These are phyloP conservation scores for Phycomyces nitens DNA, from an alignment of 192 early-diverging fungal species.

Conservation along the genomic window DNA sequence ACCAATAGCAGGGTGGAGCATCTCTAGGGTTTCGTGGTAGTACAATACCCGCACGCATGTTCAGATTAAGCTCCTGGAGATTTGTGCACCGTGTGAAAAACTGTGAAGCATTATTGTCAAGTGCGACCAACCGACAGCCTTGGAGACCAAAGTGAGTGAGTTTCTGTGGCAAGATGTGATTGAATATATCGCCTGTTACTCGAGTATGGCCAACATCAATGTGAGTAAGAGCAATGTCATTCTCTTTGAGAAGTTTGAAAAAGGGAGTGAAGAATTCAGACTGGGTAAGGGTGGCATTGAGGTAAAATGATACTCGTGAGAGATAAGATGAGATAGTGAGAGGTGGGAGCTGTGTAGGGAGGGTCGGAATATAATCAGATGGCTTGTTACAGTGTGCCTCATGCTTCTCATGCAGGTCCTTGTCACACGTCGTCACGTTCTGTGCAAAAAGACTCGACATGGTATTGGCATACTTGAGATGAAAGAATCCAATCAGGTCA, in stretches of 20 bases:
- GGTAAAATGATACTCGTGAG: slow-evolving; percentile 6
- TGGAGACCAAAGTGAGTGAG: slow-evolving; percentile 8
- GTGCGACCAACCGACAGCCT: neutral
- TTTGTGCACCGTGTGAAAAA: too few species aligned
- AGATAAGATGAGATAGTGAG: too few species aligned
- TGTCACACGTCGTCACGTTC: neutral
- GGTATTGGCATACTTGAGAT: slow-evolving; percentile 2
- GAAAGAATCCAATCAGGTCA: slow-evolving; percentile 16
- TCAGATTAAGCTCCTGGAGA: too few species aligned
- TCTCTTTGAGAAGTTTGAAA: neutral
- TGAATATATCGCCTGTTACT: neutral
- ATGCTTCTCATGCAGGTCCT: too few species aligned
- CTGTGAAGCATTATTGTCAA: too few species aligned
- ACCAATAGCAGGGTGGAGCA: too few species aligned
- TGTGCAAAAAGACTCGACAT: neutral
- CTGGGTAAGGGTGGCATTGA: slow-evolving; percentile 3
- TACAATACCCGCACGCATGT: too few species aligned
- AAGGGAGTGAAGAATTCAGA: slow-evolving; percentile 9
- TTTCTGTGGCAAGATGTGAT: neutral
- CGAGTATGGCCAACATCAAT: slow-evolving; percentile 9
- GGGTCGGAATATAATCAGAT: too few species aligned
- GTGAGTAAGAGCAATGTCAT: neutral
- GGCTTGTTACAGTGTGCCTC: too few species aligned
- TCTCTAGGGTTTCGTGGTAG: too few species aligned
- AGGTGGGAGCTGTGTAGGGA: too few species aligned